Percentiles rank a stretch among this genome's conserved stretches.
phyloP scores from a whole-genome alignment of 208 protist species.

The Sergeia podlipaevii region DNA sequence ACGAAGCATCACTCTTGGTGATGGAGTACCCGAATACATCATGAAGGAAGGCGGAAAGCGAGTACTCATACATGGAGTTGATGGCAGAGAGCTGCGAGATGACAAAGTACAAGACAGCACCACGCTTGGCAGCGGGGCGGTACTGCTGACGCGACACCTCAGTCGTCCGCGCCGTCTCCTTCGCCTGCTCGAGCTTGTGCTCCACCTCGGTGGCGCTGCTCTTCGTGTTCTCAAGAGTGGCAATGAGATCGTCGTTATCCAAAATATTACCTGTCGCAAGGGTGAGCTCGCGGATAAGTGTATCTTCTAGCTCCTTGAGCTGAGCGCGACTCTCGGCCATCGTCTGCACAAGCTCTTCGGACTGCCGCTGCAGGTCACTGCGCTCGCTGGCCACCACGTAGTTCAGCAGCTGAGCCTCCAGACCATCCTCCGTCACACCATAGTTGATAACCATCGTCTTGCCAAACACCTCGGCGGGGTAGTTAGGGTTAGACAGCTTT shows the following conservation, averaged over 20 bases:
- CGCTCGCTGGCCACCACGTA: conserved; percentile 97
- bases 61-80: conserved; percentile 99
- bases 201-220: conserved; percentile 95
- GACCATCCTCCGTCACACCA: conserved; percentile 96
- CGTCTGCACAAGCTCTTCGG: conserved; percentile 94
- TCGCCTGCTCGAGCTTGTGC: conserved; percentile 94
- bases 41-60: conserved; percentile 95
- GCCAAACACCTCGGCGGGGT: conserved; percentile 97
- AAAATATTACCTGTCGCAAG: conserved; percentile 97
- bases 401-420: conserved; percentile 99
- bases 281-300: conserved; percentile 96
- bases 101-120: conserved; percentile 98
- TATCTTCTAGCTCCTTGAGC: conserved; percentile 98
- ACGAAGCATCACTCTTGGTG: conserved; percentile 88
- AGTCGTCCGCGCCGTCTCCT: conserved; percentile 94
- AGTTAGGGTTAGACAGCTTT: conserved; percentile 98
- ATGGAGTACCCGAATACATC: conserved; percentile 97
- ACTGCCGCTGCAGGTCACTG: conserved; percentile 95
- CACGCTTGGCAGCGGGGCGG: conserved; percentile 94
- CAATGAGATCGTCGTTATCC: conserved; percentile 98
- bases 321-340: conserved; percentile 96
- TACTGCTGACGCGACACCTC: conserved; percentile 96
- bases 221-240: conserved; percentile 98
- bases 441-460: conserved; percentile 99
- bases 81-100: conserved; percentile 95